These are phyloP conservation scores for Orbilia blumenaviensis DNA, from an alignment of 2,329 filamentous ascomycete genomes.

Conservation along the genomic window DNA sequence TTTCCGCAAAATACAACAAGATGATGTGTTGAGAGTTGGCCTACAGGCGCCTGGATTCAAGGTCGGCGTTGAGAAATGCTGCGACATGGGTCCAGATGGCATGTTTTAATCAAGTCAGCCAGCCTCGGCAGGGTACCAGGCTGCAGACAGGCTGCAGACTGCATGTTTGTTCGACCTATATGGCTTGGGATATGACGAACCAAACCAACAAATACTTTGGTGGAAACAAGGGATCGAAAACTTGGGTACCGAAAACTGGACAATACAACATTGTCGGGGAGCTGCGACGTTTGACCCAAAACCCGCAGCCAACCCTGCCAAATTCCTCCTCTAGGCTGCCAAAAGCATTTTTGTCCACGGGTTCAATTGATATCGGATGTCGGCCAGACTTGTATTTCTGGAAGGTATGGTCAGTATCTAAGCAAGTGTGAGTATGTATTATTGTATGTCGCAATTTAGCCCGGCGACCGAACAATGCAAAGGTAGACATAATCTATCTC, in stretches of 20 bases:
- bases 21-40: background rate
- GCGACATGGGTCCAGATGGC: no score
- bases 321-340: conserved; percentile 26
- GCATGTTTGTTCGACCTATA: no score
- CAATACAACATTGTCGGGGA: background rate
- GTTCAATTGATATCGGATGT: conserved; percentile 3
- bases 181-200: no score
- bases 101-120: no score
- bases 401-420: background rate
- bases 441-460: conserved; percentile 6
- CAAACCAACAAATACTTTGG: no score
- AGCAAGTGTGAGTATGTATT: background rate
- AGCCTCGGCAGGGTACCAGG: no score
- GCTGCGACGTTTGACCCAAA: conserved; percentile 9
- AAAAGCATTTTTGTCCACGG: background rate
- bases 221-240: no score
- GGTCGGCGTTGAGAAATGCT: no score
- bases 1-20: conserved; percentile 3
- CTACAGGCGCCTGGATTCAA: no score
- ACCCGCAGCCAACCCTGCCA: background rate
- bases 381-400: no score
- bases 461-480: conserved; percentile 30
- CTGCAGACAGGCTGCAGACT: no score
- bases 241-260: background rate
- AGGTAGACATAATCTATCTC: background rate